Base-by-base conservation (phyloP, 1,284 basidiomycete genomes). In the Rhodotorula sp. region DNA sequence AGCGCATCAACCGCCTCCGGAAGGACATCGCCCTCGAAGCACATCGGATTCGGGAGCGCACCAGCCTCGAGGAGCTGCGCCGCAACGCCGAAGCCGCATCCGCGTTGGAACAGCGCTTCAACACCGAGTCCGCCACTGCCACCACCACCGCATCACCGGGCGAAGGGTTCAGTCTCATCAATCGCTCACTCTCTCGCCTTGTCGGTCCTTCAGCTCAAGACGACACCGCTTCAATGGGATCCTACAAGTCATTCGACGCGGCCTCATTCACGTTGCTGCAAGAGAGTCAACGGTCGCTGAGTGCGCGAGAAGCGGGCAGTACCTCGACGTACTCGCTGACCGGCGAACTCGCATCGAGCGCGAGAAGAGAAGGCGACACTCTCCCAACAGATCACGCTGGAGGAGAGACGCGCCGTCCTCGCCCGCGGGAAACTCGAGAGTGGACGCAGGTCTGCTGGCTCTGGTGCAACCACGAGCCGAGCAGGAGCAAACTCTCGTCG, bases 381-480 rank as follows among this genome's bases (percentile, higher is more conserved):
- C 49, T 69, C 58, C 29, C 67, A 58, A 43, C 59, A 3, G 69
- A 64, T 43, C 59, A 59, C 10, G 58, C n/a, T 31, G 21, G 39
- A 46, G 29, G 58, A 23, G 48, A 26, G 20, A 51, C 34, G 29
- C 23, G 47, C n/a, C 46, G 62, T 10, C 31, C 70, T 21, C 16
- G 74, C 60, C 71, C 71, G 65, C 61, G 56, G 15, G 73, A 76
- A 43, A 60, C 66, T 29, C 65, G 69, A 52, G 75, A 76, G 56
- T 76, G 75, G 75, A 70, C 66, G 46, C 75, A 76, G 69, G 46
- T 64, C 1, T 76, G 72, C 43, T 69, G 70, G 72, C 62, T 74
- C 1, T 76, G 75, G 68, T 67, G 52, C 47, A 64, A 26, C 52
- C 52, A 47, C 34, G 12, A n/a, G 14, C 20, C 26, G 52, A 14